phyloP scores from a whole-genome alignment of 176 grass and related monocot species.

The Tillandsia fasciculata region DNA sequence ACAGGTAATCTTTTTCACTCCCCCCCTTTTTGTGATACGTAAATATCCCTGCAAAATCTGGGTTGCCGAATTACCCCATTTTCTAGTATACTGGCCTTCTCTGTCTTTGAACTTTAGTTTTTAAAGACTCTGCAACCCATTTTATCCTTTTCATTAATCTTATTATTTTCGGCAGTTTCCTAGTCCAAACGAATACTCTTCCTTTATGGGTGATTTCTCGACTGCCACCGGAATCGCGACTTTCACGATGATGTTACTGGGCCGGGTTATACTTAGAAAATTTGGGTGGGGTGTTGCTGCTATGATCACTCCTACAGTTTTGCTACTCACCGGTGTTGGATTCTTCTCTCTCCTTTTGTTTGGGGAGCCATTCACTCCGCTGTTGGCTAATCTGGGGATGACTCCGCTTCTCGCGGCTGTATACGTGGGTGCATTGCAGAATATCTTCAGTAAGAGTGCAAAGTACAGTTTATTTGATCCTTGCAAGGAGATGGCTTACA shows the following conservation, averaged over 20 bases:
- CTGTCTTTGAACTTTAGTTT: background rate
- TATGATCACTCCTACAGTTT: conserved; percentile 70
- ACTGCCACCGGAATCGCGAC: conserved; percentile 76
- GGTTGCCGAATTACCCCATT: background rate
- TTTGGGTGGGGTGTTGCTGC: conserved; percentile 83
- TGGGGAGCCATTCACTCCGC: conserved; percentile 54
- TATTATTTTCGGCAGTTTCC: conserved; percentile 51
- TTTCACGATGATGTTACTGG: conserved; percentile 85
- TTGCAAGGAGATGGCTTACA: conserved; percentile 95
- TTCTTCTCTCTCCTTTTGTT: conserved; percentile 83
- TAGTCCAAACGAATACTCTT: conserved; percentile 77
- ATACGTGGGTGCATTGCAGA: conserved; percentile 78
- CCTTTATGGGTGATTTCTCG: conserved; percentile 91
- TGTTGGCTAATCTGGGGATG: conserved; percentile 51
- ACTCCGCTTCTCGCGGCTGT: conserved; percentile 78
- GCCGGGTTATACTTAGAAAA: conserved; percentile 49
- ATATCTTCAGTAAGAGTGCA: conserved; percentile 95
- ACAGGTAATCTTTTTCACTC: conserved; percentile 44
- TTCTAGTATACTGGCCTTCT: background rate
- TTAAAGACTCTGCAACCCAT: background rate
- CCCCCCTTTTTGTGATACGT: no score
- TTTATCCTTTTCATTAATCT: conserved; percentile 1
- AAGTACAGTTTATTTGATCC: conserved; percentile 96
- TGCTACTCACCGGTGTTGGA: conserved; percentile 65
- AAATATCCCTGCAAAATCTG: no score